phyloP scores from a whole-genome alignment of 805 yeast species.

The Starmera pachycereana region DNA sequence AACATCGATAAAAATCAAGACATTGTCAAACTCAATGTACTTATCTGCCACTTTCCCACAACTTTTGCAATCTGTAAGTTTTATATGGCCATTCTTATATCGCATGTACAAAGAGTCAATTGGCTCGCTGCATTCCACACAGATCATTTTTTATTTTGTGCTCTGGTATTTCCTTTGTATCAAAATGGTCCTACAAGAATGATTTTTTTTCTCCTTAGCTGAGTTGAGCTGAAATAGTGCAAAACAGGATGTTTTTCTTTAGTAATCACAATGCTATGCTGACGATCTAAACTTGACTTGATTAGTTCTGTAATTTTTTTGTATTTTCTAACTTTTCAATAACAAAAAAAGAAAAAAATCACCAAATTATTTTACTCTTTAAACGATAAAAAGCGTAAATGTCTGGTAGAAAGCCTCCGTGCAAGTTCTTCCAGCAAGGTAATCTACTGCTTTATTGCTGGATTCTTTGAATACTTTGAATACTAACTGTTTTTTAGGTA shows the following conservation, averaged over 20 bases:
- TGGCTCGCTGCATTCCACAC: conserved; percentile 75
- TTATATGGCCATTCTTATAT: conserved; percentile 71
- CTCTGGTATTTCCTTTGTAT: neutral
- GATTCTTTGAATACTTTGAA: neutral
- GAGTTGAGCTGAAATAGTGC: too few species aligned
- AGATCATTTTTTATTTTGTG: conserved; percentile 45
- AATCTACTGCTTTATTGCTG: conserved; percentile 1
- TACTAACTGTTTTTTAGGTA: conserved; percentile 5
- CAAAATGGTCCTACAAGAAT: too few species aligned
- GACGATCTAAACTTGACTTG: neutral
- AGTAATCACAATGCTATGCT: neutral
- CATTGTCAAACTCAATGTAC: conserved; percentile 84
- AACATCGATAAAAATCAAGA: conserved; percentile 74
- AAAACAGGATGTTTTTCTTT: neutral
- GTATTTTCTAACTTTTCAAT: neutral
- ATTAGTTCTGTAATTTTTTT: neutral
- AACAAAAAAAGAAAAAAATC: conserved; percentile 1
- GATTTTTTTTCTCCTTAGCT: neutral
- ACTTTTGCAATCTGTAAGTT: conserved; percentile 61
- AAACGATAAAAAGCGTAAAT: conserved; percentile 1
- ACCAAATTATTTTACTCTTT: neutral
- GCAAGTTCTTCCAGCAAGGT: conserved; percentile 34
- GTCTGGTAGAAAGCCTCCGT: conserved; percentile 24
- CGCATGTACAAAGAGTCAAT: conserved; percentile 56
- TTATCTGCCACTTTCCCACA: conserved; percentile 79